Evolutionary conservation across 1,284 basidiomycete species (phyloP).

Genomic region (Chalciporus piperatoides): DNA sequence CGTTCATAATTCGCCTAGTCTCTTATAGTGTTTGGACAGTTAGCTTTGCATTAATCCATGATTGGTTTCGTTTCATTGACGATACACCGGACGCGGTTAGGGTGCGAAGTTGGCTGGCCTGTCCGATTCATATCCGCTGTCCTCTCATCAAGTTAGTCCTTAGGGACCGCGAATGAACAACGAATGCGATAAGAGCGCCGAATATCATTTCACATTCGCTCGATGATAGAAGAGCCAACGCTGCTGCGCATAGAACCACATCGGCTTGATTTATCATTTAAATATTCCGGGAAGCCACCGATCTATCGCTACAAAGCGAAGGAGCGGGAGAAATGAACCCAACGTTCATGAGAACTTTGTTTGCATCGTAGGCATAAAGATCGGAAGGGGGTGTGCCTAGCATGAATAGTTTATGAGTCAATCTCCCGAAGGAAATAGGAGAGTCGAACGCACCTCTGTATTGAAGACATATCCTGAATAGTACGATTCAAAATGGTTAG

Average conservation of each 20-base stretch:
- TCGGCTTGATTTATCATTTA: neutral
- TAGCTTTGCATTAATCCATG: conserved; percentile 11
- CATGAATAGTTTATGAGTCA: neutral
- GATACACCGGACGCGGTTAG: neutral
- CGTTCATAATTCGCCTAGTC: conserved; percentile 17
- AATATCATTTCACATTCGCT: too few relatives aligned
- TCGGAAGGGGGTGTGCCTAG: conserved; percentile 66
- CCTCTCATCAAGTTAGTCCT: too few relatives aligned
- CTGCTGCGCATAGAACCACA: neutral
- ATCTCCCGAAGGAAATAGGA: conserved; percentile 38
- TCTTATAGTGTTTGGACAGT: conserved; percentile 6
- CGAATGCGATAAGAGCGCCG: too few relatives aligned
- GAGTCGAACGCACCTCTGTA: conserved; percentile 64
- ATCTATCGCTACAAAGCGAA: neutral
- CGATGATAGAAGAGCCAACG: too few relatives aligned
- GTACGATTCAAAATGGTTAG: conserved; percentile 6
- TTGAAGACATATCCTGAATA: conserved; percentile 90
- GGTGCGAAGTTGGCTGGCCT: too few relatives aligned
- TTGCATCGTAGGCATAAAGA: conserved; percentile 51
- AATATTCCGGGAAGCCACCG: neutral
- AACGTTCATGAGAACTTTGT: conserved; percentile 47
- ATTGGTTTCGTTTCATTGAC: conserved; percentile 1
- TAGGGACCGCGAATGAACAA: too few relatives aligned
- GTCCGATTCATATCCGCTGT: too few relatives aligned
- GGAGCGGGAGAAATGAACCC: neutral